Evolutionary conservation across 2,329 filamentous ascomycete genomes (phyloP), one percentile per base, ranked within the genome.

Genomic region (Aspergillus ruber): DNA sequence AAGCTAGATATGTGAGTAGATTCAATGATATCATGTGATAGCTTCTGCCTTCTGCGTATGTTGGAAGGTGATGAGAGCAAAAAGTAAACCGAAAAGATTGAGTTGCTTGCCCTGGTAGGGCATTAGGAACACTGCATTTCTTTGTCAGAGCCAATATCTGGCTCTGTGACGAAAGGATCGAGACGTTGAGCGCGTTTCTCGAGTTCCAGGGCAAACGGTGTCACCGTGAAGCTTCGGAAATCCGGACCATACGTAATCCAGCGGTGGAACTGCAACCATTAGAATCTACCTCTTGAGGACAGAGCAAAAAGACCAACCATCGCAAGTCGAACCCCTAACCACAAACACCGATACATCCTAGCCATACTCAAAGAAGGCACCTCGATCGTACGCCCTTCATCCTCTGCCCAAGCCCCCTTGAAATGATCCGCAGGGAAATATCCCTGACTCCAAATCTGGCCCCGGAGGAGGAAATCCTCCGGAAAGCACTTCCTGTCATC

Each of bases 401-500:
- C 78, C 49, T 81, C 78, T 33, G 71, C 66, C 43, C 73, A 68
- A 1, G 69, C 66, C 17, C 67, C 65, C 2, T 64, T 51, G 53
- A 83, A 83, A 66, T 79, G 82, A 3, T 66, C 62, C 1, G 68
- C 51, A 0, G 76, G 75, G 49, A 76, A 79, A 45, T 72, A 74
- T 0, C 56, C 39, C 50, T 75, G 68, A 44, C 72, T 74, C 74
- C 77, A 81, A 20, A 77, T 59, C 48, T 78, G 69, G 1, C 81
- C 81, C 20, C 79, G 72, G 6, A 83, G 74, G 1, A 74, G 57
- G 52, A 78, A 82, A 52, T 84, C 81, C 52, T 84, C 81, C 0
- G 78, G 74, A 1, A 84, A 56, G 43, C 81, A 78, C 8, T 69
- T 65, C 2, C 55, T 65, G 45, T 68, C 63, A n/a, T 71, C 65